Conservation (phyloP, 75 land plant genomes). For the Chamaecyparis obtusa region DNA sequence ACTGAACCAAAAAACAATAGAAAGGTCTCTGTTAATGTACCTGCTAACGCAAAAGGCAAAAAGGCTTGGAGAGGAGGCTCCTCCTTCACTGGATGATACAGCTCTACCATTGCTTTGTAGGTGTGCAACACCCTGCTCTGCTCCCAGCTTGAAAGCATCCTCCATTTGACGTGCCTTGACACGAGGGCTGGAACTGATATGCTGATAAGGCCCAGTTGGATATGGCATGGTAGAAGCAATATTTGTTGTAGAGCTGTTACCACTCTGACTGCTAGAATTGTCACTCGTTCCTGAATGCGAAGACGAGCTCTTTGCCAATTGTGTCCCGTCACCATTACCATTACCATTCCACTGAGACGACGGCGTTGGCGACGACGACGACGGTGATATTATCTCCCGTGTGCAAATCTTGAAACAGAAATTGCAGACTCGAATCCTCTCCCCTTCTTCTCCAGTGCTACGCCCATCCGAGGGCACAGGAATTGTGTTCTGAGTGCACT, state of each 20-base stretch:
- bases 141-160: constrained; percentile 18
- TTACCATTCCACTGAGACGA: background rate
- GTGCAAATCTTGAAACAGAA: constrained; percentile 71
- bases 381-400: constrained; percentile 20
- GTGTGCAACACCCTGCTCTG: constrained; percentile 16
- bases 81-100: constrained; percentile 8
- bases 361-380: constrained; percentile 2
- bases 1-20: background rate
- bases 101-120: constrained; percentile 14
- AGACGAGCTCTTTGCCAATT: constrained; percentile 10
- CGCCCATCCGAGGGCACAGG: constrained; percentile 43
- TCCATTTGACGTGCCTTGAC: constrained; percentile 24
- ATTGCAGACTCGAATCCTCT: constrained; percentile 81
- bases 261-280: constrained; percentile 21
- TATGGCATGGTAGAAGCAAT: constrained; percentile 23
- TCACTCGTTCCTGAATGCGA: constrained; percentile 46
- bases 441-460: constrained; percentile 39
- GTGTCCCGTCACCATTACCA: background rate
- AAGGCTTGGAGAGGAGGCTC: constrained; percentile 38
- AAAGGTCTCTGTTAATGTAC: constrained; percentile 13
- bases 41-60: constrained; percentile 52
- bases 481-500: constrained; percentile 76
- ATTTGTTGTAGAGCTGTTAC: constrained; percentile 8
- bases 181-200: constrained; percentile 7
- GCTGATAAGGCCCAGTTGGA: constrained; percentile 28